Base-by-base conservation (phyloP, 2,329 filamentous ascomycete genomes). In the Paecilomyces sp. region DNA sequence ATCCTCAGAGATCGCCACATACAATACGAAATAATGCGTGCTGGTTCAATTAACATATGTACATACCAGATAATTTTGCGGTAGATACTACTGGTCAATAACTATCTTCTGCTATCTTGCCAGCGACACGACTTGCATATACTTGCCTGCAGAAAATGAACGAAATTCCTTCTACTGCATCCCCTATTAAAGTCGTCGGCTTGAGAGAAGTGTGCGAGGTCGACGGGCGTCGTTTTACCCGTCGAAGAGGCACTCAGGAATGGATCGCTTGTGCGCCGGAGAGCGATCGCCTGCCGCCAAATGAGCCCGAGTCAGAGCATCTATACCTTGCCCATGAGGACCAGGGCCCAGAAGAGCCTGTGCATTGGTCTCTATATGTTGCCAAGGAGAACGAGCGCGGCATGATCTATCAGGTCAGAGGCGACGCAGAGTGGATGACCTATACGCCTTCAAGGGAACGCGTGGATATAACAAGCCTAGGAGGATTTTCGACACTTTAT, bases 311-410 rank as follows among this genome's bases (percentile, higher is more conserved):
- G 34, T n/a, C 5, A 13, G 12, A 41, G 4, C 34, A 2, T 1
- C 34, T 41, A 5, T 41, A 15, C 12, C 34, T 41, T 13, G 34
- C n/a, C 13, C 34, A 41, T 1, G 34, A 41, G 34, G n/a, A 41
- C 13, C 34, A 41, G 6, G 34, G 34, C 1, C 9, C 8, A 41
- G 34, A 13, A 5, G 34, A 41, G n/a, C 34, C 34, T 41, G 2
- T 41, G 1, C 67, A 70, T 24, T 71, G 65, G 65, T 65, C 63
- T 4, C 62, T 69, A 0, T 65, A 64, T 25, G 63, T 71, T 15
- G 63, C 62, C n/a, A 61, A 59, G 5, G 68, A 69, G 53, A 68
- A 67, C 25, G 36, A 68, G 15, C 62, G 62, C 0, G 68, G 65
- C 6, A 56, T 57, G 55, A 57, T 67, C 12, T 69, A 68, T 33